A percentile compares a stretch with the other conserved stretches of the same genome.
Evolutionary conservation across 2,329 filamentous ascomycete species (phyloP).

Genomic region (Fusarium sp.): DNA sequence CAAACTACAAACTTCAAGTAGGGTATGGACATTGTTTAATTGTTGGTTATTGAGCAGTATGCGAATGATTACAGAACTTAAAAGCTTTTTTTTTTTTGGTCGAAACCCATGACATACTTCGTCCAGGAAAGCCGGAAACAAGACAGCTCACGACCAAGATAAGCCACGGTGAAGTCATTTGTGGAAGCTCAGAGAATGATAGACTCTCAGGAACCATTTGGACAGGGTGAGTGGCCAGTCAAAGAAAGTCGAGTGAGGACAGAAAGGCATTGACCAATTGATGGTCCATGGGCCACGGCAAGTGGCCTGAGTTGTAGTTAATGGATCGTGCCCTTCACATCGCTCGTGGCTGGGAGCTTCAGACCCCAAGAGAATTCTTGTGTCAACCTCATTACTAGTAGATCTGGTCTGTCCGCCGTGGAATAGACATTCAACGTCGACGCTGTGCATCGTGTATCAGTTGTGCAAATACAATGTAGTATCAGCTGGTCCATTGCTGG

Average conservation of each 20-base stretch:
- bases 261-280: conserved; percentile 37
- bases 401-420: conserved; percentile 18
- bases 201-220: conserved; percentile 7
- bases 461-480: conserved; percentile 11
- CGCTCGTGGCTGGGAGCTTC: conserved; percentile 36
- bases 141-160: background rate
- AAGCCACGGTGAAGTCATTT: conserved; percentile 8
- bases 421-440: conserved; percentile 7
- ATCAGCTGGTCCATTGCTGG: background rate
- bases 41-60: conserved; percentile 16
- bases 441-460: conserved; percentile 20
- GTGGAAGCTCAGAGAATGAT: conserved; percentile 12
- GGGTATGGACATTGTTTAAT: background rate
- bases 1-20: conserved; percentile 6
- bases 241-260: conserved; percentile 9
- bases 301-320: conserved; percentile 35
- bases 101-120: background rate
- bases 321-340: conserved; percentile 22
- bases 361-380: conserved; percentile 24
- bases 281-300: conserved; percentile 22
- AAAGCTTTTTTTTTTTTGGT: background rate
- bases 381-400: conserved; percentile 19
- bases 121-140: background rate
- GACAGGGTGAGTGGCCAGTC: conserved; percentile 11
- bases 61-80: background rate